Conservation (phyloP, 208 protist genomes). For the Balamuthia mandrillaris region DNA sequence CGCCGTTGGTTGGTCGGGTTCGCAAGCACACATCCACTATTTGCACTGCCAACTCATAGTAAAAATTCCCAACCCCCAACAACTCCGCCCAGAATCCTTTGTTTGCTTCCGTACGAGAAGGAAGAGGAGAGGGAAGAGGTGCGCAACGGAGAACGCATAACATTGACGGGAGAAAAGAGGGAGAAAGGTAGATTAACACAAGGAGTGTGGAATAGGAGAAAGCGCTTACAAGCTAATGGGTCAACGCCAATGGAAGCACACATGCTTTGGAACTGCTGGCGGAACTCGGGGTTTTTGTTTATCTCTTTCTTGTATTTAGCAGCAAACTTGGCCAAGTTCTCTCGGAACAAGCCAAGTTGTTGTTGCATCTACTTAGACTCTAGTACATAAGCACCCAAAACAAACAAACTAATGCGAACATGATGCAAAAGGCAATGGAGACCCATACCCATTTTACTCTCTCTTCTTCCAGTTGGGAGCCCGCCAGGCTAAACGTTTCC, state of each 20-base stretch:
- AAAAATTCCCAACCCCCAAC: slow-evolving; percentile 79
- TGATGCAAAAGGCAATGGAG: too few relatives aligned
- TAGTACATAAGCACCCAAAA: too few relatives aligned
- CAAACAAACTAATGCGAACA: too few relatives aligned
- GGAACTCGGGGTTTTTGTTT: slow-evolving; percentile 70
- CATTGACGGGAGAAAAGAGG: neutral
- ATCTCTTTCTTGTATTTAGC: slow-evolving; percentile 73
- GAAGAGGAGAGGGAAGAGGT: too few relatives aligned
- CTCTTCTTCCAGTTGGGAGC: too few relatives aligned
- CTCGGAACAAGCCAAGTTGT: too few relatives aligned
- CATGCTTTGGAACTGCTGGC: slow-evolving; percentile 72
- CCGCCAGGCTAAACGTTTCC: too few relatives aligned
- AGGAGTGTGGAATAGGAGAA: too few relatives aligned
- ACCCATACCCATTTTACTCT: too few relatives aligned
- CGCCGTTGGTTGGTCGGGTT: slow-evolving; percentile 67
- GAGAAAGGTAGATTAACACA: too few relatives aligned
- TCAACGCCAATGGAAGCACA: slow-evolving; percentile 75
- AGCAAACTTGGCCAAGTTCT: too few relatives aligned
- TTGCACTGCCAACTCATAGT: slow-evolving; percentile 79
- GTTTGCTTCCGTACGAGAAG: slow-evolving; percentile 21
- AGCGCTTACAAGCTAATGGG: slow-evolving; percentile 63
- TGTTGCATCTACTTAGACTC: too few relatives aligned
- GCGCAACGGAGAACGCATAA: neutral
- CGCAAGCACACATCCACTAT: slow-evolving; percentile 74
- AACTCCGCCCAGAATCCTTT: slow-evolving; percentile 72